These are phyloP conservation scores for Pholiota conissans DNA, from an alignment of 768 basidiomycete species.

Conservation along the genomic window DNA sequence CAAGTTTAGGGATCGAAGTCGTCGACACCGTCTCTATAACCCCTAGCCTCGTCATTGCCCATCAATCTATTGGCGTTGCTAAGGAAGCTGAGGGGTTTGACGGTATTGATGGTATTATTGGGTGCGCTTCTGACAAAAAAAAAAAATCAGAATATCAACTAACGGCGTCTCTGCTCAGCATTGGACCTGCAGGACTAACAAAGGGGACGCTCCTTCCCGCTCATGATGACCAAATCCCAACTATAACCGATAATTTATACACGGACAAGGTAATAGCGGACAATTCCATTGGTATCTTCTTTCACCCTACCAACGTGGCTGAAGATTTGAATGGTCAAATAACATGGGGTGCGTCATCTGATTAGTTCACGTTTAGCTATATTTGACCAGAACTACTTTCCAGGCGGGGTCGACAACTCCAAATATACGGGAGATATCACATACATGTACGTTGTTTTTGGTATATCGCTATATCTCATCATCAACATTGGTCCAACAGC, in stretches of 20 bases:
- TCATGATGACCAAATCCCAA: conserved; percentile 36
- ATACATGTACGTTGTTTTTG: background rate
- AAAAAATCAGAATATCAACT: background rate
- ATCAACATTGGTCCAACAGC: too few species aligned
- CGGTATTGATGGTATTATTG: conserved; percentile 45
- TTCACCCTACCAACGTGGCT: conserved; percentile 42
- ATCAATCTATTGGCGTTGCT: conserved; percentile 68
- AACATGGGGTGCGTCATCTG: conserved; percentile 39
- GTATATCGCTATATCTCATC: background rate
- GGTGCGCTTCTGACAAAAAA: background rate
- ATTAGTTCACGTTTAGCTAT: background rate
- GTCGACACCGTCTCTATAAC: conserved; percentile 51
- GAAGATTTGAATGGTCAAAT: conserved; percentile 47
- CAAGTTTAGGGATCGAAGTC: conserved; percentile 7
- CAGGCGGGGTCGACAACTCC: background rate
- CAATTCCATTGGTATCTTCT: conserved; percentile 48
- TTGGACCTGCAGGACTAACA: conserved; percentile 16
- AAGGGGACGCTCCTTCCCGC: conserved; percentile 12
- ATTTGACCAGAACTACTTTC: background rate
- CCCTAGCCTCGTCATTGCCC: conserved; percentile 42
- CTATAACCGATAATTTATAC: conserved; percentile 57
- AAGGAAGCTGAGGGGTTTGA: conserved; percentile 36
- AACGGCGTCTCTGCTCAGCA: background rate
- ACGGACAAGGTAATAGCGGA: conserved; percentile 34
- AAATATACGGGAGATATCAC: background rate